Percentiles rank a stretch among this genome's conserved stretches.
Conservation (phyloP, 306 rosid species). For the Coriaria nepalensis region DNA sequence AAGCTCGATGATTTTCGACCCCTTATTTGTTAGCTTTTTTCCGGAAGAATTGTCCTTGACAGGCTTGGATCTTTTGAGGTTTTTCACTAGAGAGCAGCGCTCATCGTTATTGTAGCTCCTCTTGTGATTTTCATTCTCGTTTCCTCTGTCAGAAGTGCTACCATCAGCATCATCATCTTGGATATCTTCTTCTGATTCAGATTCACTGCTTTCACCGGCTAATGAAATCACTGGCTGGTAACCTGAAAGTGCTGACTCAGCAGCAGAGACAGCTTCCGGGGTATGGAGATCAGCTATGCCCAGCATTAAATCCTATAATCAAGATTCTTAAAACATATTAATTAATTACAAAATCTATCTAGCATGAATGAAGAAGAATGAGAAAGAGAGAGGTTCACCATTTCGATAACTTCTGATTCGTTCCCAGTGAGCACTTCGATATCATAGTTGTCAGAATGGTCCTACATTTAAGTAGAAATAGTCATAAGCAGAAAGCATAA, state of each 20-base stretch:
- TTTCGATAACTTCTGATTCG: conserved; percentile 63
- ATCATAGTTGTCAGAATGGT: conserved; percentile 42
- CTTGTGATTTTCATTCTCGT: not conserved
- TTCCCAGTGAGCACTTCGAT: conserved; percentile 66
- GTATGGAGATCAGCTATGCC: conserved; percentile 83
- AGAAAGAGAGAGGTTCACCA: conserved; percentile 22
- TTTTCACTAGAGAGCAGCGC: conserved; percentile 8
- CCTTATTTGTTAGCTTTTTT: conserved; percentile 27
- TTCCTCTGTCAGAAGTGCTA: too few relatives aligned
- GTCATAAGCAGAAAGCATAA: not conserved
- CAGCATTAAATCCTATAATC: conserved; percentile 65
- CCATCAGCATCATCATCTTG: conserved; percentile 7
- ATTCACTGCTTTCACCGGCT: conserved; percentile 27
- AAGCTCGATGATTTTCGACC: conserved; percentile 48
- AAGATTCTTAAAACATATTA: conserved; percentile 1
- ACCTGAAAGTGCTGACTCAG: conserved; percentile 58
- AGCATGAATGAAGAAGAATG: not conserved
- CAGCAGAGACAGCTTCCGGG: conserved; percentile 84
- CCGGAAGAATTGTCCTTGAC: conserved; percentile 6
- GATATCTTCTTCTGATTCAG: conserved; percentile 35
- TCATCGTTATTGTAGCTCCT: not conserved
- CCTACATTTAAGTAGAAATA: conserved; percentile 25
- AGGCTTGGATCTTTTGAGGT: conserved; percentile 15
- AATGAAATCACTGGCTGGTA: conserved; percentile 39
- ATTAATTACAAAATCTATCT: not conserved